Conservation (phyloP, 768 basidiomycete genomes). For the Xerocomellus intermedius region DNA sequence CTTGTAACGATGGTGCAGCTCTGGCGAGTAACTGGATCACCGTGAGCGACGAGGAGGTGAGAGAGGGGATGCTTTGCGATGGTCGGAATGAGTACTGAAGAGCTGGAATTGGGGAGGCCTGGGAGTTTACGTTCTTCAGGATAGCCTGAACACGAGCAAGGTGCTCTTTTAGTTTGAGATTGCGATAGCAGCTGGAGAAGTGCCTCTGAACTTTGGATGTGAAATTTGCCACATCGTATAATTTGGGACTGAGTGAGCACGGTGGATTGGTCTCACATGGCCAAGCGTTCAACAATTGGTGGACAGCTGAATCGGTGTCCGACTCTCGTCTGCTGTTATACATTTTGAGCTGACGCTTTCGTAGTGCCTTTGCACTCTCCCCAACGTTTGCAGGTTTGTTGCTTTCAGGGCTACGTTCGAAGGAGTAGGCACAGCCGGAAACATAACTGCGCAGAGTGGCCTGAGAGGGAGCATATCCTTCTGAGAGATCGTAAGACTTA, state of each 20-base stretch:
- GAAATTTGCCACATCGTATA: constrained; percentile 1
- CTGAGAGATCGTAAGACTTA: constrained; percentile 5
- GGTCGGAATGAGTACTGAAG: too few species aligned
- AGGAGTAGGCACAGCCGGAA: background rate
- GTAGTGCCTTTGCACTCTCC: background rate
- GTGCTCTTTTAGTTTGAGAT: background rate
- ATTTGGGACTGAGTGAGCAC: background rate
- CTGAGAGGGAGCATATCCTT: constrained; percentile 5
- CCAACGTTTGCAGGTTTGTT: background rate
- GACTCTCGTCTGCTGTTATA: background rate
- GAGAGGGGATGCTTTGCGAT: too few species aligned
- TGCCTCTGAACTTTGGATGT: background rate
- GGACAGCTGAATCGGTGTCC: constrained; percentile 1
- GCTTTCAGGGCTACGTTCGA: constrained; percentile 9
- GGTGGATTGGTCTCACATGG: constrained; percentile 6
- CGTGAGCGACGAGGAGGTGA: too few species aligned
- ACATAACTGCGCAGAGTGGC: background rate
- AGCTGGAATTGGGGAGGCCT: background rate
- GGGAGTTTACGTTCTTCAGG: background rate
- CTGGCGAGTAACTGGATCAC: background rate
- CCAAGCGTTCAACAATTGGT: constrained; percentile 12
- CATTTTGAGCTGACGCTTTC: background rate
- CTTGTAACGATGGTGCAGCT: background rate
- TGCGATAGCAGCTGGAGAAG: constrained; percentile 15
- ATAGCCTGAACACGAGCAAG: background rate